Conservation (phyloP, 331 rosid species). For the Prunus yedoensis region DNA sequence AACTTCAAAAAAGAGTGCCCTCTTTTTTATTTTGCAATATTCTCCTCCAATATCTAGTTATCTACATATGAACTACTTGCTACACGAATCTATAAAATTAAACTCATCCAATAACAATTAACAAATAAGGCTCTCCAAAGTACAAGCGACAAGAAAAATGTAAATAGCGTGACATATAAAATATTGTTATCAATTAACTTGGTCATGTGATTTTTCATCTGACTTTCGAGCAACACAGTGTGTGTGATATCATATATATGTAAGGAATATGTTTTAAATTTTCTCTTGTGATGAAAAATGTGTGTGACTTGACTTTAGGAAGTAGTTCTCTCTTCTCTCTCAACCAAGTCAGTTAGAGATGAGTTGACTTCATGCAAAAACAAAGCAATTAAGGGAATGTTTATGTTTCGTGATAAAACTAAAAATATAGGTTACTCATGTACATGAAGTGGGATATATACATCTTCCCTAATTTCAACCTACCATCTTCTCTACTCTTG, state of each 20-base stretch:
- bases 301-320: too few relatives aligned
- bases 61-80: too few relatives aligned
- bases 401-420: not conserved
- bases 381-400: not conserved
- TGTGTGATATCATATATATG: not conserved
- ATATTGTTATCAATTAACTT: not conserved
- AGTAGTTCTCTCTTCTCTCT: too few relatives aligned
- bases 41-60: not conserved
- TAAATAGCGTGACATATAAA: not conserved
- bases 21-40: not conserved
- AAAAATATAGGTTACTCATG: constrained; percentile 7
- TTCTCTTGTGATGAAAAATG: too few relatives aligned
- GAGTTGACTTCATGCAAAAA: too few relatives aligned
- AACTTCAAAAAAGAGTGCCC: not conserved
- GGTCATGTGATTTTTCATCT: not conserved
- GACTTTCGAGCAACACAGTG: not conserved
- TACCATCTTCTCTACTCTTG: not conserved
- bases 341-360: too few relatives aligned
- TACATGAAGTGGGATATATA: not conserved
- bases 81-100: too few relatives aligned
- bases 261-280: too few relatives aligned
- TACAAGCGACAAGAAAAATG: not conserved
- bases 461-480: not conserved
- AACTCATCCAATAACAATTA: too few relatives aligned
- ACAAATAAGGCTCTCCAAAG: not conserved